Conservation (phyloP, 805 yeast species). For the Candida insectorum region DNA sequence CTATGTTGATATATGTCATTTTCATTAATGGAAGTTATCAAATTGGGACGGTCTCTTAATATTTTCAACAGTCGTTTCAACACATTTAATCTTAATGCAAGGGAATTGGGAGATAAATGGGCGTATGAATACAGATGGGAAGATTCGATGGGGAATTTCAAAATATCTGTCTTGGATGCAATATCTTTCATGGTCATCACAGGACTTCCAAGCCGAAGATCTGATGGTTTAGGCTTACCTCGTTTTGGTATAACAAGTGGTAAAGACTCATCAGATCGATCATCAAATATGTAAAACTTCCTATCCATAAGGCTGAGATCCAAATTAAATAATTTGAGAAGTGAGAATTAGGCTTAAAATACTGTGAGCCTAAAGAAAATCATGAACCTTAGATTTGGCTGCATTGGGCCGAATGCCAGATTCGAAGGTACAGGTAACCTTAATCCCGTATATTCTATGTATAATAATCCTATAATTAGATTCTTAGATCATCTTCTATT, state of each 20-base stretch:
- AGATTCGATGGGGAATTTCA: conserved; percentile 71
- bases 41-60: conserved; percentile 59
- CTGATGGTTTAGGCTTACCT: too few relatives aligned
- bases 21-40: conserved; percentile 19
- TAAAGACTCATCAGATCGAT: not conserved
- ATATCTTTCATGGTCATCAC: conserved; percentile 13
- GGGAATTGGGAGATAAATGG: conserved; percentile 73
- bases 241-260: not conserved
- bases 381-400: conserved; percentile 1
- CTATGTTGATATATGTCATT: not conserved
- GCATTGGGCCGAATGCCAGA: too few relatives aligned
- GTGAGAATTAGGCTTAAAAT: too few relatives aligned
- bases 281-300: too few relatives aligned
- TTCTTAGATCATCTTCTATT: too few relatives aligned
- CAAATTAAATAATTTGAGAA: too few relatives aligned
- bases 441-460: too few relatives aligned
- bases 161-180: conserved; percentile 31
- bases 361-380: too few relatives aligned
- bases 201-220: conserved; percentile 10
- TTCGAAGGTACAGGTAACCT: too few relatives aligned
- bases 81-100: conserved; percentile 71
- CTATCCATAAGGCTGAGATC: not conserved
- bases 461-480: too few relatives aligned
- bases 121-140: conserved; percentile 85
- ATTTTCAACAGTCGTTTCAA: conserved; percentile 75